These are phyloP conservation scores for Fragosphaeria purpurea DNA, from an alignment of 2,329 filamentous ascomycete genomes.

Conservation along the genomic window DNA sequence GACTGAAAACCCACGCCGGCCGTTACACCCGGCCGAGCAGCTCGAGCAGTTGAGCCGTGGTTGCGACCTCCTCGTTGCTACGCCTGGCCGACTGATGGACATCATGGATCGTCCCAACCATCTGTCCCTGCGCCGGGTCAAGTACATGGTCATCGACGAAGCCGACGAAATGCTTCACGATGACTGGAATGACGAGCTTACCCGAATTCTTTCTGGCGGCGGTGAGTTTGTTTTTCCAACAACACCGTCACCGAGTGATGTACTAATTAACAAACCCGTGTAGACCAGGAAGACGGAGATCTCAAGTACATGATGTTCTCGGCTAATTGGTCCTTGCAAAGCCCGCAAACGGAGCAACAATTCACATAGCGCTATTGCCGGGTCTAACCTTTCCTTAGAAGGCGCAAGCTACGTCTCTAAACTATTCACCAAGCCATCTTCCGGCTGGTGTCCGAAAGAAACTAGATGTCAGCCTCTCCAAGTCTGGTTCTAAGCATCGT, in stretches of 20 bases:
- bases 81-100: constrained; percentile 76
- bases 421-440: no score
- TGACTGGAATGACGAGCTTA: constrained; percentile 70
- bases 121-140: constrained; percentile 65
- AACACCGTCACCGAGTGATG: constrained; percentile 6
- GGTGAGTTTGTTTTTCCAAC: constrained; percentile 46
- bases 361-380: no score
- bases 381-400: no score
- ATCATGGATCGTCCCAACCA: constrained; percentile 64
- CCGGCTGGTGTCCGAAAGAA: no score
- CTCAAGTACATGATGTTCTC: constrained; percentile 77
- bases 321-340: no score
- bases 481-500: no score
- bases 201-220: constrained; percentile 66
- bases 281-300: constrained; percentile 64
- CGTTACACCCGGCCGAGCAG: no score
- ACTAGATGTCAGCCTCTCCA: no score
- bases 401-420: no score
- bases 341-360: no score
- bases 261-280: constrained; percentile 14
- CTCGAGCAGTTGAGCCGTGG: constrained; percentile 65
- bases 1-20: no score
- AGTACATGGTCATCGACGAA: constrained; percentile 80
- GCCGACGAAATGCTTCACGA: constrained; percentile 81
- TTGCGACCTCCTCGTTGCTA: constrained; percentile 81